Evolutionary conservation across 2,329 filamentous ascomycete genomes (phyloP), one percentile per base, ranked within the genome.

Genomic region (Fusarium siculi): DNA sequence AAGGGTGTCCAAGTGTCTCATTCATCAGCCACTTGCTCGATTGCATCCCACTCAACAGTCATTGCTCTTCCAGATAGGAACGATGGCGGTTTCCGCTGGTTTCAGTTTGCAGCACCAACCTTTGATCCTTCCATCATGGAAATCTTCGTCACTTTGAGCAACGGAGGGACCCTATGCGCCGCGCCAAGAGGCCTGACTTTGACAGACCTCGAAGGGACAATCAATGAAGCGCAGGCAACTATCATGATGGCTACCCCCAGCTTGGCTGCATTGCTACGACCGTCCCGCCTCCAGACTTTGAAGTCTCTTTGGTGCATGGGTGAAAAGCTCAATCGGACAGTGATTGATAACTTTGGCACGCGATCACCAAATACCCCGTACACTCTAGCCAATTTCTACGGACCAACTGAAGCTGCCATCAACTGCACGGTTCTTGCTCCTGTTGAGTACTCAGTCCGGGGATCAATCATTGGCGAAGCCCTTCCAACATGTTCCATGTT

Each of bases 51-150:
- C 28, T 60, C 57, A 18, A 52, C 57, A 34, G 44, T 37, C 14
- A 60, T 60, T 52, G 25, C 23, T 28, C 57, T 52, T 36, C 46
- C 57, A 16, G 25, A 52, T 52, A 16, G 76, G 79, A 40, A 72
- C 70, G 6, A 77, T 81, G 36, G 76, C 34, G n/a, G 28, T 23
- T 60, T 60, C 37, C 46, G 81, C 18, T 83, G 81, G 81, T 82
- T 82, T 66, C 81, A 82, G 52, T 80, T 80, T 40, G 81, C 80
- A 5, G 77, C 80, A 11, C 80, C 81, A 1, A 82, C 81, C 2
- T 96, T 95, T 77, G 93, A 95, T 78, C 89, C 95, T 16, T 95
- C 93, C 3, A 91, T 95, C 0, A 95, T 95, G 77, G 93, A 96
- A 76, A 94, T 95, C 25, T 94, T 96, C 79, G 95, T 93, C 75